These are phyloP conservation scores for Cryptococcus sp. DNA, from an alignment of 1,284 basidiomycete genomes.

Conservation along the genomic window DNA sequence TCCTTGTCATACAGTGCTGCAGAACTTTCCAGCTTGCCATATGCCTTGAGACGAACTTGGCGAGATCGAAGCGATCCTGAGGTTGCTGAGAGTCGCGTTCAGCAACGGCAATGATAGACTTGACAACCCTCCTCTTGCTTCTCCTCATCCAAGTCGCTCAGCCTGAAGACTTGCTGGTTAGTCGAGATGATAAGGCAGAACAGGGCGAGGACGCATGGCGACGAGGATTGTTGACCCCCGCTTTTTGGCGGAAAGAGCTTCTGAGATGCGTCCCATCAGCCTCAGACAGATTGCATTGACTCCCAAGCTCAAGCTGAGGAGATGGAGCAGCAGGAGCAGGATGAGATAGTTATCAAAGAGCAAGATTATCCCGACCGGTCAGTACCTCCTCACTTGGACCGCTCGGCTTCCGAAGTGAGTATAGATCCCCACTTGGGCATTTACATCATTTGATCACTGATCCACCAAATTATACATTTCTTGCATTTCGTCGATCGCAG, in stretches of 20 bases:
- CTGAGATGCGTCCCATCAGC: too few species aligned
- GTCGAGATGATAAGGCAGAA: too few species aligned
- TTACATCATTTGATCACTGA: background rate
- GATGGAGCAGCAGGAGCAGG: background rate
- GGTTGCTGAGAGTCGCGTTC: background rate
- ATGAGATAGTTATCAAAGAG: background rate
- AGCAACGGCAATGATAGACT: background rate
- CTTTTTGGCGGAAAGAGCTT: too few species aligned
- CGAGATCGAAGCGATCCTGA: background rate
- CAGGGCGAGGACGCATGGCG: background rate
- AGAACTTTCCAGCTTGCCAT: background rate
- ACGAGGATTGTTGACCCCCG: too few species aligned
- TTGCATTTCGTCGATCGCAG: background rate
- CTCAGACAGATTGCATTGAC: too few species aligned
- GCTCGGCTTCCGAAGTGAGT: slow-evolving; percentile 1
- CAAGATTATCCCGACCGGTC: background rate
- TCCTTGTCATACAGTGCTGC: background rate
- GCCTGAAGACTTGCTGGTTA: background rate
- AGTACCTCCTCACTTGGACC: slow-evolving; percentile 5
- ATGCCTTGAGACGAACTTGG: background rate
- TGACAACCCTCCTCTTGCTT: background rate
- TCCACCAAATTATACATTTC: background rate
- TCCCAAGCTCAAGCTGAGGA: background rate
- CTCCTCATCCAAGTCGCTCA: background rate
- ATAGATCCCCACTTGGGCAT: background rate